Percentiles rank a stretch among this genome's conserved stretches.
phyloP scores from a whole-genome alignment of 768 basidiomycete species.

The Suillus alpinus region DNA sequence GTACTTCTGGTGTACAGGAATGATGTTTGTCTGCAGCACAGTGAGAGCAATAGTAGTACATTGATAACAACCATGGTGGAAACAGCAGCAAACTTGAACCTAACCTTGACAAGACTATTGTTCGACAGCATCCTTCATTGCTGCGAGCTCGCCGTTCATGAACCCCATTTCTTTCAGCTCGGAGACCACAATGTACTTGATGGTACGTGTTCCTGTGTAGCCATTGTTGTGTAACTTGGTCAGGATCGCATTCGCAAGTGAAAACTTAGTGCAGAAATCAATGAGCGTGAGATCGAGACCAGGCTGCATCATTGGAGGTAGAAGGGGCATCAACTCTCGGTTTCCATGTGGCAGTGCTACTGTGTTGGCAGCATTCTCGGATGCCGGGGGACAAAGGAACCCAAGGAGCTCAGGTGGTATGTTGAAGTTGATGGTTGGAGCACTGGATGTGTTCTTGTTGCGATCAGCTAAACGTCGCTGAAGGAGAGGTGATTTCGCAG shows the following conservation, averaged over 20 bases:
- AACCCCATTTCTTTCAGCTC: constrained; percentile 2
- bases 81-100: too few relatives aligned
- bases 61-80: background rate
- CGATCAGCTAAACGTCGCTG: background rate
- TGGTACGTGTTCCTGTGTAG: background rate
- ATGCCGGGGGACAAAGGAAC: background rate
- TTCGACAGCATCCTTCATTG: background rate
- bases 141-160: background rate
- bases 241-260: too few relatives aligned
- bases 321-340: too few relatives aligned
- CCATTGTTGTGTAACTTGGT: too few relatives aligned
- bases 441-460: background rate
- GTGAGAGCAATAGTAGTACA: background rate
- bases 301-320: too few relatives aligned
- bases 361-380: too few relatives aligned
- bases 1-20: constrained; percentile 4
- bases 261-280: too few relatives aligned
- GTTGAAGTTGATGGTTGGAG: background rate
- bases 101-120: background rate
- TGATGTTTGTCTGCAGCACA: background rate
- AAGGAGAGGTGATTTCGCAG: background rate
- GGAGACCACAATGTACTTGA: background rate
- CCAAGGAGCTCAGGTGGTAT: background rate
- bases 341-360: too few relatives aligned
- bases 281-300: too few relatives aligned